Evolutionary conservation across 2,329 filamentous ascomycete species (phyloP), one percentile per base, ranked within the genome.

Genomic region (Allantophomopsis lycopodina): DNA sequence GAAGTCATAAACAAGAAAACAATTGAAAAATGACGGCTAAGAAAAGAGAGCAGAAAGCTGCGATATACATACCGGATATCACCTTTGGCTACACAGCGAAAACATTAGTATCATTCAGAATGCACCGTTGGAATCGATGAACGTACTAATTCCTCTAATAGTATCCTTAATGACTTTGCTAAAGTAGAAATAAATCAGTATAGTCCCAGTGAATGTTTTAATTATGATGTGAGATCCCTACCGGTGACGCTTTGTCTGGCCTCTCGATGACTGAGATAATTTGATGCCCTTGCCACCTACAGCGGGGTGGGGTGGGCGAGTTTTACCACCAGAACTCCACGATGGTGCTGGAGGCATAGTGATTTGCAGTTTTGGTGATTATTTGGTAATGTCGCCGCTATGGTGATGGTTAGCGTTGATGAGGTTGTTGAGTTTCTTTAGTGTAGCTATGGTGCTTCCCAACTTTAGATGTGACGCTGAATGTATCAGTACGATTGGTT

Each of bases 121-220:
- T 8, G 5, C 7, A 28, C 3, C 14, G 28, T 20, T 12, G 18
- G 40, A 18, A 18, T 18, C 17, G n/a, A 17, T 36, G 4, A 37
- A 61, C 68, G 49, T 59, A 70, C 70, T 74, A 14, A 76, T 63
- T 0, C 68, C 71, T 0, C 50, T 39, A 7, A 76, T 65, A 0
- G 52, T 62, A 31, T 75, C 71, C 13, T 57, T 62, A 0, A 63
- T 23, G 0, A 73, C 53, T 42, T 73, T 75, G 0, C 71, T 70
- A 39, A 15, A 16, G 31, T 16, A 5, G 32, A 14, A 34, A 15
- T 15, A 34, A 34, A 28, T 28, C 23, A 28, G 23, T 12, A 28
- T 28, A 12, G 8, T 12, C 23, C 23, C 23, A 12, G 7, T 12
- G 23, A 28, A 28, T 28, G 8, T 6, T 6, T 12, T 3, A 28